Evolutionary conservation across 495 filamentous ascomycete genomes (phyloP).

Genomic region (Aspergillus sclerotioniger): DNA sequence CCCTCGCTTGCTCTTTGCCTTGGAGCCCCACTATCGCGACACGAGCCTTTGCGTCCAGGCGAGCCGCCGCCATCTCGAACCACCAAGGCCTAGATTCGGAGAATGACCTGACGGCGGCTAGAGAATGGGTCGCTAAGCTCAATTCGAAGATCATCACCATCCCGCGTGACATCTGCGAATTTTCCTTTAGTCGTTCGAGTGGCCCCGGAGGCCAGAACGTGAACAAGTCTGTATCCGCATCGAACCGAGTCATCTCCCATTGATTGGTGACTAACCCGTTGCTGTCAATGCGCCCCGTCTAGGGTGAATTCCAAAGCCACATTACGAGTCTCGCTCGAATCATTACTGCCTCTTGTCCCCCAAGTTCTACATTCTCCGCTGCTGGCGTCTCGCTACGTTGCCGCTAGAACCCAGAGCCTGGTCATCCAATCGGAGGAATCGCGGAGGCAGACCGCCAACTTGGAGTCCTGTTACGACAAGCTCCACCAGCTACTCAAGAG

Average conservation of each 20-base stretch:
- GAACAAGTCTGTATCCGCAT: conserved; percentile 73
- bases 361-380: conserved; percentile 62
- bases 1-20: conserved; percentile 7
- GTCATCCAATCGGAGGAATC: conserved; percentile 67
- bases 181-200: conserved; percentile 81
- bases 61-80: conserved; percentile 15
- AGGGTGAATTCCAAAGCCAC: conserved; percentile 95
- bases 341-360: conserved; percentile 64
- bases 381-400: conserved; percentile 66
- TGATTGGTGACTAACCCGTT: conserved; percentile 14
- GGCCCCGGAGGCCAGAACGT: conserved; percentile 95
- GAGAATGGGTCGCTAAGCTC: conserved; percentile 73
- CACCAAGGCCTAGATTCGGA: conserved; percentile 30
- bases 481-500: conserved; percentile 57
- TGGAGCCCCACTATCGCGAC: conserved; percentile 7
- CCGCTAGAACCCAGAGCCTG: conserved; percentile 58
- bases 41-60: conserved; percentile 25
- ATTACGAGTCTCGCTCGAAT: conserved; percentile 56
- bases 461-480: conserved; percentile 60
- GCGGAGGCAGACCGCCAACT: conserved; percentile 64
- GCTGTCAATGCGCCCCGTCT: conserved; percentile 5
- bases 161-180: conserved; percentile 60
- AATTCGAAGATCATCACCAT: conserved; percentile 60
- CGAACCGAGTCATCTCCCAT: background rate
- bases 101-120: conserved; percentile 64